These are phyloP conservation scores for Quercus ilex DNA, from an alignment of 306 rosid genomes.

Conservation along the genomic window DNA sequence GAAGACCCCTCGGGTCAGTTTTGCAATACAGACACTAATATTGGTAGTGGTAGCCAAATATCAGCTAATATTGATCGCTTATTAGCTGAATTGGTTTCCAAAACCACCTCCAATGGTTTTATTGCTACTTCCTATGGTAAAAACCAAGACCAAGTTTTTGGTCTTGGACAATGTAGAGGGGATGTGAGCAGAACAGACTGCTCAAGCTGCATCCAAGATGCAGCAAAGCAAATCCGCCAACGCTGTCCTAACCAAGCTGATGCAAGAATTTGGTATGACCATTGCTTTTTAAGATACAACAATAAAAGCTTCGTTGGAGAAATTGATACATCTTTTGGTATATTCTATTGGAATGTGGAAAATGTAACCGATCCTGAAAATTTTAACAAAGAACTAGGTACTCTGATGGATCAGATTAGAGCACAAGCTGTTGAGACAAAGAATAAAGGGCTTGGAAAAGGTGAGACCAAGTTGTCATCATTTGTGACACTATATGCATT, in stretches of 20 bases:
- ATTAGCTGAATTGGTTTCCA: slow-evolving; percentile 36
- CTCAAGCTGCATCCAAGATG: slow-evolving; percentile 49
- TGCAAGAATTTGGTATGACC: slow-evolving; percentile 67
- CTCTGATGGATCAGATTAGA: slow-evolving; percentile 33
- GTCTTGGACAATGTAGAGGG: slow-evolving; percentile 63
- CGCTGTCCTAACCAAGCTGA: slow-evolving; percentile 51
- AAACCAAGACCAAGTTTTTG: slow-evolving; percentile 42
- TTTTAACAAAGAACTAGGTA: slow-evolving; percentile 45
- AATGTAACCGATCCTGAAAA: slow-evolving; percentile 53
- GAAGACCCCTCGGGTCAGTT: slow-evolving; percentile 45
- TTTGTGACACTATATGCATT: slow-evolving; percentile 56
- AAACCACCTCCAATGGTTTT: slow-evolving; percentile 45
- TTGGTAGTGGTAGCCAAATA: slow-evolving; percentile 28
- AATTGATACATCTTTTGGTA: slow-evolving; percentile 53
- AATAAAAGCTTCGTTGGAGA: slow-evolving; percentile 41
- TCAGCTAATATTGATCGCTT: slow-evolving; percentile 44
- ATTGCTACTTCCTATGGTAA: slow-evolving; percentile 33
- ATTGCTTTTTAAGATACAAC: slow-evolving; percentile 49
- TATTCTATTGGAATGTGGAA: slow-evolving; percentile 40
- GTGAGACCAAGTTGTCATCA: slow-evolving; percentile 36
- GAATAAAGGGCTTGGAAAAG: slow-evolving; percentile 60
- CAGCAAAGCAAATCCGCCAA: slow-evolving; percentile 43
- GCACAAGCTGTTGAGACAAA: slow-evolving; percentile 32
- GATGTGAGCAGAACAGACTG: slow-evolving; percentile 58
- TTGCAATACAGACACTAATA: slow-evolving; percentile 43